Base-by-base conservation (phyloP, 164 flowering plant genomes). In the Annona squamosa region DNA sequence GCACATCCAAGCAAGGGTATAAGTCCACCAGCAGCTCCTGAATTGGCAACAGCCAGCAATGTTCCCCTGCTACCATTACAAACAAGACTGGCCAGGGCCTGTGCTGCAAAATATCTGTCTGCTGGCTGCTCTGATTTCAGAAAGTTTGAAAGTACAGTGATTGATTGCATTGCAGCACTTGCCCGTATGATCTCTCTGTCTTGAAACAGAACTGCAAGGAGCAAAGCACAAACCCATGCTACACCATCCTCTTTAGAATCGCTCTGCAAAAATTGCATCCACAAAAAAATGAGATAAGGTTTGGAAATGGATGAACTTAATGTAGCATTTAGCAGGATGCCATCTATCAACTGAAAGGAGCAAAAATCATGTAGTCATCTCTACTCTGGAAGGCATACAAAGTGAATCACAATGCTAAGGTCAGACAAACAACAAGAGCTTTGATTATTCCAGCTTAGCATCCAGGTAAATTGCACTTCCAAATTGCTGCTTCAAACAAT, bases 51-150 rank as follows among this genome's bases (percentile, higher is more conserved):
- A 77, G 97, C 85, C 18, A 96, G 86, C 67, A 96, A 90, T 70
- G 99, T 96, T 46, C 97, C 98, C 76, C 98, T 82, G 88, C 97
- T 96, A 37, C 99, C 99, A 83, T 96, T 93, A 77, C 97, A 90
- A 73, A 96, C 96, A 19, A 96, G 83, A 75, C 98, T 93, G 67
- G 95, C 86, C 41, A 93, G 74, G 48, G 93, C 97, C 81, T 96
- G 99, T 44, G 99, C 99, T 69, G 97, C 97, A 87, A 96, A 96
- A 78, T 96, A 96, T 84, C 97, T 89, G 83, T 85, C 85, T 69
- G 98, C 84, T 42, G 84, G 75, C 66, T 91, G 98, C 81, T 96
- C 99, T 18, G 97, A 89, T 84, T 80, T 93, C 84, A 96, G 75
- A 68, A 93, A 74, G 81, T 80, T 93, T 67, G 96, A 91, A 46